Conservation (phyloP, 2,329 filamentous ascomycete genomes). For the Elsinoe fawcettii region DNA sequence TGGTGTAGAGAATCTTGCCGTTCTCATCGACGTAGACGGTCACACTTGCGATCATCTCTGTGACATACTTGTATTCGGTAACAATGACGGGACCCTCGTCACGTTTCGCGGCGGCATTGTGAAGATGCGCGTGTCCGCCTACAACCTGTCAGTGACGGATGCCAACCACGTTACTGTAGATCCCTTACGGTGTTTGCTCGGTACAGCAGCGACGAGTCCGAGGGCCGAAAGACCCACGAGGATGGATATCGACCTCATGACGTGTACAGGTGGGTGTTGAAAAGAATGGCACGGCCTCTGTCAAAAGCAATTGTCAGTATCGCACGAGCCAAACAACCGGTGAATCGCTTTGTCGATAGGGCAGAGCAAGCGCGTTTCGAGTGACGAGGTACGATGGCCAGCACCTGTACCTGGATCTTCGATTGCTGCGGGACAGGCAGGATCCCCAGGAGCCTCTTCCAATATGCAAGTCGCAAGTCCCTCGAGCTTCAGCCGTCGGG, state of each 20-base stretch:
- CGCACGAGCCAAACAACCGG: not conserved
- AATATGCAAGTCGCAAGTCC: not conserved
- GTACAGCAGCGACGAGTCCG: slow-evolving; percentile 36
- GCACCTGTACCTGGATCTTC: slow-evolving; percentile 5
- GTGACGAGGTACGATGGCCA: not conserved
- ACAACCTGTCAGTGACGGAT: slow-evolving; percentile 8
- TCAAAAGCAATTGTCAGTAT: not conserved
- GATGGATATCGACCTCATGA: slow-evolving; percentile 13
- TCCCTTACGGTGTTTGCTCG: slow-evolving; percentile 20
- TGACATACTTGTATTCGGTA: slow-evolving; percentile 31
- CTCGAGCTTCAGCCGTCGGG: not conserved
- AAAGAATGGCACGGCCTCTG: slow-evolving; percentile 12
- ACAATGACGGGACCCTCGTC: slow-evolving; percentile 23
- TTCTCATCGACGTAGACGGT: slow-evolving; percentile 54
- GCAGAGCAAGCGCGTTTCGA: slow-evolving; percentile 5
- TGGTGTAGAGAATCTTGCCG: slow-evolving; percentile 42
- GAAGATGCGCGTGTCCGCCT: slow-evolving; percentile 30
- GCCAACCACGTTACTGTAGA: not conserved
- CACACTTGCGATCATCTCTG: slow-evolving; percentile 41
- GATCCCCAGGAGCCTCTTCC: not conserved
- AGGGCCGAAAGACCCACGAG: slow-evolving; percentile 18
- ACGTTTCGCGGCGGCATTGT: slow-evolving; percentile 28
- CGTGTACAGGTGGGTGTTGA: slow-evolving; percentile 2
- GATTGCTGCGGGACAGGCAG: not conserved
- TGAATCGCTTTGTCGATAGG: not conserved